phyloP scores from a whole-genome alignment of 495 filamentous ascomycete genomes.

The Emericellopsis terricola region DNA sequence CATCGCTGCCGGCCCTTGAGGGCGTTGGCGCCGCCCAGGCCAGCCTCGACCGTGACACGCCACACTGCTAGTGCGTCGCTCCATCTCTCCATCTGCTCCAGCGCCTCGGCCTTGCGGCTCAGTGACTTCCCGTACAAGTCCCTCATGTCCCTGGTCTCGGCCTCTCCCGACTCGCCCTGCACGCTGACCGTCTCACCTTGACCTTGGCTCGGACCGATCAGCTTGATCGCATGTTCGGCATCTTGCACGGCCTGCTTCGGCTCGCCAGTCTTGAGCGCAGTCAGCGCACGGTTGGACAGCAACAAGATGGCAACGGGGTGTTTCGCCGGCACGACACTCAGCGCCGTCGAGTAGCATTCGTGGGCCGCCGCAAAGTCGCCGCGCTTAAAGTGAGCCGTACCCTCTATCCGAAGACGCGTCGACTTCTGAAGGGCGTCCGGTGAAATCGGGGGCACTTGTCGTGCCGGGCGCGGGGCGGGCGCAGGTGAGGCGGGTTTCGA shows the following conservation, averaged over 20 bases:
- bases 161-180: conserved; percentile 25
- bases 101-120: conserved; percentile 83
- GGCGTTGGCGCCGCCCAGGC: conserved; percentile 65
- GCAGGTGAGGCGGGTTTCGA: conserved; percentile 22
- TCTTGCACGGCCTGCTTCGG: conserved; percentile 70
- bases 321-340: conserved; percentile 52
- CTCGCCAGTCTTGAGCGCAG: conserved; percentile 74
- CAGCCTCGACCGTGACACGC: conserved; percentile 65
- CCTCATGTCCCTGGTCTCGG: conserved; percentile 68
- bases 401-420: conserved; percentile 54
- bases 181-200: conserved; percentile 63
- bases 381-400: conserved; percentile 77
- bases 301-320: conserved; percentile 77
- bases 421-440: conserved; percentile 51
- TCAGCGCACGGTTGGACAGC: conserved; percentile 82
- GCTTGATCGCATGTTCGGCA: conserved; percentile 56
- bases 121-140: conserved; percentile 86
- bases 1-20: conserved; percentile 79
- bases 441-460: conserved; percentile 51
- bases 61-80: conserved; percentile 61
- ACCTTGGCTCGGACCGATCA: conserved; percentile 67
- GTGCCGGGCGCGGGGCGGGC: conserved; percentile 22
- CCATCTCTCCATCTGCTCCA: conserved; percentile 95
- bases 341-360: conserved; percentile 57
- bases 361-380: conserved; percentile 84